Conservation (phyloP, 257 asterid species). For the Ajuga chamaepitys region DNA sequence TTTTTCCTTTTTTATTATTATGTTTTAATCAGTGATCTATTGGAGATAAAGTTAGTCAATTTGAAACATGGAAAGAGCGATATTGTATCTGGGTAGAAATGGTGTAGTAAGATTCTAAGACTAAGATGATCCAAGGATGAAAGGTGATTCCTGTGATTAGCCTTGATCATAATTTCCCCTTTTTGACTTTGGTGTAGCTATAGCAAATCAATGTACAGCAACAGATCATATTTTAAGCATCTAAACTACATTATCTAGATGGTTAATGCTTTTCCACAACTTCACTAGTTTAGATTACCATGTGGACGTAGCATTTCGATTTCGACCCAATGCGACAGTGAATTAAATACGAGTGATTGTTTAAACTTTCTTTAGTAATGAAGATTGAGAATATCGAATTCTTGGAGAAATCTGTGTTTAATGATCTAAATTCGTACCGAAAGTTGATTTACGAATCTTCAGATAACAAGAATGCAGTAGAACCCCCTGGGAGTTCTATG, state of each 20-base stretch:
- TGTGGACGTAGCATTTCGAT: not conserved
- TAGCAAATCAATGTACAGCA: not conserved
- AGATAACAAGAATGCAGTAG: not conserved
- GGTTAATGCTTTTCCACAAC: not conserved
- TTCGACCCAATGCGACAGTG: not conserved
- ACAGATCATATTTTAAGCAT: not conserved
- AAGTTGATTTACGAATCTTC: not conserved
- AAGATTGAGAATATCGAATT: not conserved
- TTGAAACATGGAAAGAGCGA: not conserved
- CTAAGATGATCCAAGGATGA: not conserved
- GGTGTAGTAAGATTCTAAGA: too few species aligned
- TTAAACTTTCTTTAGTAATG: not conserved
- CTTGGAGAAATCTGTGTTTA: not conserved
- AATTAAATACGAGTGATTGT: not conserved
- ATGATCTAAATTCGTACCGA: not conserved
- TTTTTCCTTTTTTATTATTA: conserved; percentile 4
- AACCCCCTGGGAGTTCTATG: not conserved
- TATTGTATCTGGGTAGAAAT: too few species aligned
- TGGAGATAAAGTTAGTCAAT: not conserved
- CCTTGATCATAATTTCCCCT: not conserved
- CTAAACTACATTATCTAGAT: not conserved
- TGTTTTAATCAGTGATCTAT: not conserved
- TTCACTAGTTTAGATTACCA: not conserved
- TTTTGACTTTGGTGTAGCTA: not conserved
- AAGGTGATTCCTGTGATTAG: not conserved